Base-by-base conservation (phyloP, 495 filamentous ascomycete genomes). In the Darksidea phi region DNA sequence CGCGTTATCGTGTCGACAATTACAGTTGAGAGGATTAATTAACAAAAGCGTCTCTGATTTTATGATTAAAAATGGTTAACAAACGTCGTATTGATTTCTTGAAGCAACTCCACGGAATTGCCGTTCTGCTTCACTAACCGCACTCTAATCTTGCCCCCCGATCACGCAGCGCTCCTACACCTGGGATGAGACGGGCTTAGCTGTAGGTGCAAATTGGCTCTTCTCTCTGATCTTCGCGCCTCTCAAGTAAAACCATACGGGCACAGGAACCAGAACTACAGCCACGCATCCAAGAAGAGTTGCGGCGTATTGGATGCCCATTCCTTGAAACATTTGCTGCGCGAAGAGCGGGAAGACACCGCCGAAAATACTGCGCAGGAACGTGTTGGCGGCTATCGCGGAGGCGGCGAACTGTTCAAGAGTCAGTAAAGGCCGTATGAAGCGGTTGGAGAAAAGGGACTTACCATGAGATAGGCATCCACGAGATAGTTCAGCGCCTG, bases 331-430 rank as follows among this genome's bases (percentile, higher is more conserved):
- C 88, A 95, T 91, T 64, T 93, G 87, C 11, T 76, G 82, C 0
- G 85, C 79, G 70, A 96, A 96, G 2, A 96, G 79, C 11, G 91
- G 91, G 74, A 95, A 95, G 0, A 80, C 84, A 7, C 88, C 87
- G 21, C 87, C 90, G 45, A 83, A 83, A 0, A 89, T 74, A 5
- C 87, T 91, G 1, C 91, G 88, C 8, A 94, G 77, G 71, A 96
- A 91, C 0, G 91, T 94, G 72, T 96, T 95, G 21, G 86, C 90
- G 7, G 91, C 91, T 47, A 95, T 90, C 24, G 90, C 88, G 6
- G 89, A 93, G 36, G 90, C 90, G 12, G 90, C 90, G 55, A 70
- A 70, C 62, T 66, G 52, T 1, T 8, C 26, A 24, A 7, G 20
- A 5, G 46, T 61, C 45, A 59, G 54, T 53, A 41, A 10, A 18